Conservation (phyloP, 305 asterid genomes). For the Solanum aculeatissimum region DNA sequence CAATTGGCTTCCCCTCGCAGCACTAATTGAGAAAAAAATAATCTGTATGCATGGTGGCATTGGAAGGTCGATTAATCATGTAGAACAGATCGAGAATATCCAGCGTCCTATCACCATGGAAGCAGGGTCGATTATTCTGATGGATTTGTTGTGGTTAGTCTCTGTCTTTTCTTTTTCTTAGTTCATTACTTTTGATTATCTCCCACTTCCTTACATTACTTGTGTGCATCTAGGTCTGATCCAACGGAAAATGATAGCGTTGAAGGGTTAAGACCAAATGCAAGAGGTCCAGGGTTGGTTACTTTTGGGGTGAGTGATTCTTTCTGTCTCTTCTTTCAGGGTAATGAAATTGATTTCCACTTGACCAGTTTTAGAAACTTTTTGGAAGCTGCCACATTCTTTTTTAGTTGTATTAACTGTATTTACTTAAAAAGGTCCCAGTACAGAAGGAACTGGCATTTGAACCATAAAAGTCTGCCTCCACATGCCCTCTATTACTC, state of each 20-base stretch:
- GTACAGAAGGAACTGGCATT: not conserved
- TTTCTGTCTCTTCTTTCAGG: not conserved
- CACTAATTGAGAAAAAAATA: constrained; percentile 90
- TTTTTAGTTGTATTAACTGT: not conserved
- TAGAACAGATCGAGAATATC: constrained; percentile 90
- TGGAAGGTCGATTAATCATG: constrained; percentile 94
- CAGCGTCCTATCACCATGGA: constrained; percentile 99
- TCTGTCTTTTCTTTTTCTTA: constrained; percentile 1
- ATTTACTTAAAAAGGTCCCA: not conserved
- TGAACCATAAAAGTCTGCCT: not conserved
- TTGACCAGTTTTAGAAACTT: not conserved
- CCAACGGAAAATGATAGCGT: constrained; percentile 99
- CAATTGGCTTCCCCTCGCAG: constrained; percentile 99
- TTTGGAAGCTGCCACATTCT: not conserved
- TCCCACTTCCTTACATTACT: not conserved
- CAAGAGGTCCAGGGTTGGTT: constrained; percentile 99
- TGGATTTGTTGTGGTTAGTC: constrained; percentile 94
- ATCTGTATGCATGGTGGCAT: constrained; percentile 99
- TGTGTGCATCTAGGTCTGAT: constrained; percentile 69
- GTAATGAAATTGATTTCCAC: not conserved
- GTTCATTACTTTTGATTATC: not conserved
- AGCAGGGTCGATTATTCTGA: constrained; percentile 93
- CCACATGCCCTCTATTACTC: not conserved
- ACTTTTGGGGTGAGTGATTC: constrained; percentile 88
- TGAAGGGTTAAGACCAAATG: constrained; percentile 97